These are phyloP conservation scores for Pythium apleroticum DNA, from an alignment of 352 stramenopile genomes.

Conservation along the genomic window DNA sequence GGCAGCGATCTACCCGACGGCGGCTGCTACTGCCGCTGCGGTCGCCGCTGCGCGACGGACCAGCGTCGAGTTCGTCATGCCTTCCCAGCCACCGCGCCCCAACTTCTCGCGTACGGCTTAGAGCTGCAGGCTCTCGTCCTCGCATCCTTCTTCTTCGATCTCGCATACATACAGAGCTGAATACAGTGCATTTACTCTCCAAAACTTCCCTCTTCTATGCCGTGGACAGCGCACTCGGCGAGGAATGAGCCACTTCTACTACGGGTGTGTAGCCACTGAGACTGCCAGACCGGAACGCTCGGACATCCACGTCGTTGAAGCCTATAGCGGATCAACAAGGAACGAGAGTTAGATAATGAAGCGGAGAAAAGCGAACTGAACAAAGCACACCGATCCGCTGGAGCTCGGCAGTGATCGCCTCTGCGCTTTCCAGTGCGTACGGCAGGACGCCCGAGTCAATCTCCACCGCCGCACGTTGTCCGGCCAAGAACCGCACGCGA, in stretches of 20 bases:
- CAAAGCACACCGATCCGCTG: slow-evolving; percentile 10
- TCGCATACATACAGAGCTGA: not conserved
- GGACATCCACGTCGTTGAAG: slow-evolving; percentile 52
- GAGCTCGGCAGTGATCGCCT: slow-evolving; percentile 6
- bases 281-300: slow-evolving; percentile 58
- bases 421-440: not conserved
- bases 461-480: slow-evolving; percentile 72
- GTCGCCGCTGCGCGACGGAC: slow-evolving; percentile 7
- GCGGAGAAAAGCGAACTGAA: not conserved
- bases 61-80: slow-evolving; percentile 25
- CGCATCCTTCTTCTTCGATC: not conserved
- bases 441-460: slow-evolving; percentile 2
- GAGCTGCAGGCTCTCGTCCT: not conserved
- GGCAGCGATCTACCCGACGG: not conserved
- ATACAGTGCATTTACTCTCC: not conserved
- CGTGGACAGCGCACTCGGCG: not conserved
- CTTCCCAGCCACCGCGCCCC: slow-evolving; percentile 13
- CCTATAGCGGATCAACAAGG: slow-evolving; percentile 26
- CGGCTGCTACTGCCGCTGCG: not conserved
- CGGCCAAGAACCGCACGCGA: slow-evolving; percentile 72
- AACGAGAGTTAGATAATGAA: not conserved
- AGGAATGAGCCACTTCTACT: slow-evolving; percentile 19
- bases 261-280: slow-evolving; percentile 60
- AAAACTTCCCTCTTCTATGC: not conserved
- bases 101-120: slow-evolving; percentile 28